phyloP scores from a whole-genome alignment of 1,284 basidiomycete species.

The Vanrija pseudolonga region DNA sequence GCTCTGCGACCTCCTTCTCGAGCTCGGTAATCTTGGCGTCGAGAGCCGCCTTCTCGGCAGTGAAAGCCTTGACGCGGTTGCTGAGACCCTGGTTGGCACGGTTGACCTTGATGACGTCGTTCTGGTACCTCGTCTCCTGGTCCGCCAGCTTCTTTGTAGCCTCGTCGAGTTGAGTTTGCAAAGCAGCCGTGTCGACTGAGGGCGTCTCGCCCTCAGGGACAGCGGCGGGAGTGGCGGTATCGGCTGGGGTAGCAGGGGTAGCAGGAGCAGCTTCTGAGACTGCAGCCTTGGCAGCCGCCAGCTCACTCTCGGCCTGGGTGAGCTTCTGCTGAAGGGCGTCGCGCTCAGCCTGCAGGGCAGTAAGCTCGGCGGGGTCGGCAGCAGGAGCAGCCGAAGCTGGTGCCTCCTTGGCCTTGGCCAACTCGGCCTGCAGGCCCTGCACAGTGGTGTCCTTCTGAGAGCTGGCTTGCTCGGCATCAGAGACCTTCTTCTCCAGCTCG shows the following conservation, averaged over 20 bases:
- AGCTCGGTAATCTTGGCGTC: conserved; percentile 21
- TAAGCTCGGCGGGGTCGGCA: not conserved
- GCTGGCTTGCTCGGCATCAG: conserved; percentile 19
- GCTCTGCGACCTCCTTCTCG: conserved; percentile 27
- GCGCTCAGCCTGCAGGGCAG: conserved; percentile 26
- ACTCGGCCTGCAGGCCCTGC: conserved; percentile 31
- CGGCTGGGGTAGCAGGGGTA: conserved; percentile 1
- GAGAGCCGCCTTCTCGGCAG: conserved; percentile 13
- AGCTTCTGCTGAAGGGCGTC: conserved; percentile 33
- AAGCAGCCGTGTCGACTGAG: conserved; percentile 6
- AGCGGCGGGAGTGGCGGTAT: not conserved
- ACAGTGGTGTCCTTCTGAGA: conserved; percentile 31
- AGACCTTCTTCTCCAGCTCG: conserved; percentile 32
- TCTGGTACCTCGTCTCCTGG: conserved; percentile 27
- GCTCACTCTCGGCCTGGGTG: conserved; percentile 34
- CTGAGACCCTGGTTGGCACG: conserved; percentile 25
- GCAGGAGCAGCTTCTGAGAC: conserved; percentile 4
- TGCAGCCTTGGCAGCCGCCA: conserved; percentile 31
- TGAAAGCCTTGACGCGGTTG: conserved; percentile 15
- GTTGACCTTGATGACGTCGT: conserved; percentile 39
- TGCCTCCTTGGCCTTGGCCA: conserved; percentile 19
- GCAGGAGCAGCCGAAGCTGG: not conserved
- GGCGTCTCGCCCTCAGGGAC: not conserved
- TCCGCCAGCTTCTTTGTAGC: conserved; percentile 17
- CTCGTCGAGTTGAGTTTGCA: conserved; percentile 21